phyloP scores from a whole-genome alignment of 2,329 filamentous ascomycete species.

The Cladophialophora bantiana region DNA sequence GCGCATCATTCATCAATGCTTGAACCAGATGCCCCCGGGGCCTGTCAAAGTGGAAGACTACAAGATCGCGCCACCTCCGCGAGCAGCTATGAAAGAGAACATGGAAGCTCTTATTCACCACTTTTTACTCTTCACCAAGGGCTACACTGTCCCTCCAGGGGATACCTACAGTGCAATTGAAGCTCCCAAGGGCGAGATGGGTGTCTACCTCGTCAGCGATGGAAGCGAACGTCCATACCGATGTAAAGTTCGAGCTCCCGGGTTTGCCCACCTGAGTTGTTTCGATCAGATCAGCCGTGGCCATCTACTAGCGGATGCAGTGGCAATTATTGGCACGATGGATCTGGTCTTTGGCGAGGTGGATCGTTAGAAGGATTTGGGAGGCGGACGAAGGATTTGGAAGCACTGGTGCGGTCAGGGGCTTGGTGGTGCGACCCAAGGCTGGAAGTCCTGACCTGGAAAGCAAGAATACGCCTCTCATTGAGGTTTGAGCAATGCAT shows the following conservation, averaged over 20 bases:
- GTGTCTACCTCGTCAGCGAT: conserved; percentile 93
- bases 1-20: conserved; percentile 96
- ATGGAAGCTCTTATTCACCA: conserved; percentile 99
- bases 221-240: conserved; percentile 95
- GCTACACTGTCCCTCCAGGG: conserved; percentile 93
- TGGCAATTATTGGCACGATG: conserved; percentile 79
- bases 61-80: conserved; percentile 95
- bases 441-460: not conserved
- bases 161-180: conserved; percentile 98
- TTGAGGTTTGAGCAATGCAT: not conserved
- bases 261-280: conserved; percentile 91
- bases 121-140: conserved; percentile 98
- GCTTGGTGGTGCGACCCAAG: conserved; percentile 8
- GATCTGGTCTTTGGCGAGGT: conserved; percentile 70
- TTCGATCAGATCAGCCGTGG: conserved; percentile 94
- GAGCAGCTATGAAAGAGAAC: conserved; percentile 99
- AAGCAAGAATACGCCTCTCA: not conserved
- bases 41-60: conserved; percentile 97
- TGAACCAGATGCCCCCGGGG: conserved; percentile 98
- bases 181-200: conserved; percentile 99
- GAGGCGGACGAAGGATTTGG: conserved; percentile 4
- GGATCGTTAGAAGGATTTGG: conserved; percentile 52
- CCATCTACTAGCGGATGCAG: conserved; percentile 92
- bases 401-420: not conserved
- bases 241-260: conserved; percentile 95